phyloP scores from a whole-genome alignment of 148 eudicot genomes.

The Camellia japonica region DNA sequence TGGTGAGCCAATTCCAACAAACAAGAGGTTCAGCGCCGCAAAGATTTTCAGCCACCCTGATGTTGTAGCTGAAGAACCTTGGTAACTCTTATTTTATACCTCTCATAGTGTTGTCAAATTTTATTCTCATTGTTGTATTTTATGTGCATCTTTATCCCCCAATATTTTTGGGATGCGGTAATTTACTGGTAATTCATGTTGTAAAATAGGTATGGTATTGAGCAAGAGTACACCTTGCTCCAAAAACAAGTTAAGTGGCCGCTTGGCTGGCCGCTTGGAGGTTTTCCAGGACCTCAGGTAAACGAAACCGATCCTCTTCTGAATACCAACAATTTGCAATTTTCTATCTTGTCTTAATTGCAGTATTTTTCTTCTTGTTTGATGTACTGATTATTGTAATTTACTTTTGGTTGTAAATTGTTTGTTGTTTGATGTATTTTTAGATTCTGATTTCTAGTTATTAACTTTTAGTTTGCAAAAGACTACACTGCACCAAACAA shows the following conservation, averaged over 20 bases:
- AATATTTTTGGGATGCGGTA: background rate
- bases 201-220: constrained; percentile 41
- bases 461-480: no score
- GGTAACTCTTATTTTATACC: constrained; percentile 25
- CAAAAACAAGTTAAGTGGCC: constrained; percentile 53
- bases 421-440: background rate
- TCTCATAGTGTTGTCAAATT: background rate
- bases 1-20: constrained; percentile 55
- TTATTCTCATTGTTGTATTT: background rate
- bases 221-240: constrained; percentile 55
- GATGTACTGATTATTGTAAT: background rate
- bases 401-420: background rate
- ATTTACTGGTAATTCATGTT: background rate
- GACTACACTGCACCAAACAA: no score
- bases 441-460: background rate
- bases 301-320: background rate
- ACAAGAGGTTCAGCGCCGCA: constrained; percentile 46
- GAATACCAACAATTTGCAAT: background rate
- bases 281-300: constrained; percentile 57
- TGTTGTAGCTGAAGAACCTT: constrained; percentile 43
- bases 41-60: constrained; percentile 44
- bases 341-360: background rate
- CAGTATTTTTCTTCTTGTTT: background rate
- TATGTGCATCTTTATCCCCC: background rate
- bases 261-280: constrained; percentile 51